Evolutionary conservation across 192 early-diverging fungal species (phyloP).

Genomic region (Coemansia sp.): DNA sequence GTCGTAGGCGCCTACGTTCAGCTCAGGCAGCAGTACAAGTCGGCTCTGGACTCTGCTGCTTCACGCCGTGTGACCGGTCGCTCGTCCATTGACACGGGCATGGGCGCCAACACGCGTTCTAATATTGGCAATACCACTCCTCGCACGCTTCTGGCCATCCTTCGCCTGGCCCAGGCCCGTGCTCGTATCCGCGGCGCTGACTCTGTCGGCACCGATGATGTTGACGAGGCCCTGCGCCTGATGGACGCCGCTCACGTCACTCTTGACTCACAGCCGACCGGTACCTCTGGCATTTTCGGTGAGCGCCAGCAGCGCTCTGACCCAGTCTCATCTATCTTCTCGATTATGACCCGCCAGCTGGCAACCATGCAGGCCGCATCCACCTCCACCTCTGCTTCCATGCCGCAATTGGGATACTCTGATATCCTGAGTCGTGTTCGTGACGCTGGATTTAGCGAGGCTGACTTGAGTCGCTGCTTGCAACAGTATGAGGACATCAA

Average conservation of each 20-base stretch:
- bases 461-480: constrained; percentile 73
- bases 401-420: constrained; percentile 60
- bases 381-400: constrained; percentile 14
- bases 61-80: constrained; percentile 14
- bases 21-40: constrained; percentile 65
- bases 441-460: constrained; percentile 75
- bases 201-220: constrained; percentile 68
- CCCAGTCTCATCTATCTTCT: constrained; percentile 69
- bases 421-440: constrained; percentile 70
- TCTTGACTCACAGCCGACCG: constrained; percentile 57
- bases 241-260: constrained; percentile 91
- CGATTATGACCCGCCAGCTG: constrained; percentile 74
- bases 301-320: constrained; percentile 44
- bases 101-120: constrained; percentile 10
- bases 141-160: constrained; percentile 83
- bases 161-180: constrained; percentile 81
- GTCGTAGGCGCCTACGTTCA: constrained; percentile 86
- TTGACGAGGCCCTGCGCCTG: constrained; percentile 85
- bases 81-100: constrained; percentile 25
- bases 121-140: constrained; percentile 50
- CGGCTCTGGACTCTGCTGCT: constrained; percentile 9
- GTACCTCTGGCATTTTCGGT: constrained; percentile 20
- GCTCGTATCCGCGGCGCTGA: constrained; percentile 76
- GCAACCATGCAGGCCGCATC: constrained; percentile 57
- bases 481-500: constrained; percentile 73